Evolutionary conservation across 306 rosid species (phyloP).

Genomic region (Inga laurina): DNA sequence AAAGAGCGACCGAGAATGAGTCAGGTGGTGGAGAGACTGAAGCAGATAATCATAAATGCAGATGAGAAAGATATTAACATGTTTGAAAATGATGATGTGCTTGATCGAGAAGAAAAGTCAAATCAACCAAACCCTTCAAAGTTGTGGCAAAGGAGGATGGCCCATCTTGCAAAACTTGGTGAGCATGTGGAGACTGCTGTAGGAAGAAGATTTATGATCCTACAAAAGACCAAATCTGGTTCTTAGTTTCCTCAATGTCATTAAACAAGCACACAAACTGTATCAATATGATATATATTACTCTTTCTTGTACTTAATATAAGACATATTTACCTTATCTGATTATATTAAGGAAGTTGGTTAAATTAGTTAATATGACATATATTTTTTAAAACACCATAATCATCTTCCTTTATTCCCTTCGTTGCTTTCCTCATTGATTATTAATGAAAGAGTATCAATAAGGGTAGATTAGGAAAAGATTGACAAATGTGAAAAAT

Average conservation of each 20-base stretch:
- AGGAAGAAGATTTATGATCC: constrained; percentile 71
- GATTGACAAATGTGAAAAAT: too few species aligned
- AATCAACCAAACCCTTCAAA: constrained; percentile 37
- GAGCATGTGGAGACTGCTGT: constrained; percentile 63
- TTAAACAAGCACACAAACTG: not conserved
- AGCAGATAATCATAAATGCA: constrained; percentile 55
- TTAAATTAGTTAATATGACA: too few species aligned
- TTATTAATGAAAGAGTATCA: too few species aligned
- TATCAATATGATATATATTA: not conserved
- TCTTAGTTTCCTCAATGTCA: not conserved
- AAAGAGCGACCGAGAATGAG: constrained; percentile 78
- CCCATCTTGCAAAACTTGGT: constrained; percentile 82
- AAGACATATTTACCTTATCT: too few species aligned
- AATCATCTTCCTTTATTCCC: too few species aligned
- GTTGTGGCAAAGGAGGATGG: constrained; percentile 74
- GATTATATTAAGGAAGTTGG: too few species aligned
- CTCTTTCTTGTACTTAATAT: too few species aligned
- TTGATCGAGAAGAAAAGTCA: constrained; percentile 35
- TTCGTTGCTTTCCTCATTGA: too few species aligned
- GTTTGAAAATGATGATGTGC: constrained; percentile 30
- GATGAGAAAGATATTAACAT: constrained; percentile 35
- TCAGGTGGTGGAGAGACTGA: constrained; percentile 63
- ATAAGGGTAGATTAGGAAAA: too few species aligned
- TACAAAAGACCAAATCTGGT: constrained; percentile 60
- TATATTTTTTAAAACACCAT: too few species aligned